phyloP scores from a whole-genome alignment of 441 rosid species.

The Eruca vesicaria region DNA sequence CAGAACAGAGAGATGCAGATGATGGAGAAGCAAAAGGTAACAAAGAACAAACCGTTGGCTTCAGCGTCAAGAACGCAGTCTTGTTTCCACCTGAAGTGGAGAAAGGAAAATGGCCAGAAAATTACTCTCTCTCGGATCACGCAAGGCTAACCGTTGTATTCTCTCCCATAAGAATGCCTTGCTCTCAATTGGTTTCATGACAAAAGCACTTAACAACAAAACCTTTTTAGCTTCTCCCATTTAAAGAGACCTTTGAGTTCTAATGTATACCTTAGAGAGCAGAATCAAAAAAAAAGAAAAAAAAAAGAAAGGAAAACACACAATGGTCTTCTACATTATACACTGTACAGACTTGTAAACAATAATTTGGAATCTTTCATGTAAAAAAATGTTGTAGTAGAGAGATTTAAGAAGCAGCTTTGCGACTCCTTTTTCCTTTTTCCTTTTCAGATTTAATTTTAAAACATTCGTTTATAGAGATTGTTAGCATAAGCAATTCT shows the following conservation, averaged over 20 bases:
- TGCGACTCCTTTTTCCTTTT: neutral
- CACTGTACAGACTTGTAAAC: slow-evolving; percentile 18
- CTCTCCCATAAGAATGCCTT: slow-evolving; percentile 88
- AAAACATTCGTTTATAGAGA: neutral
- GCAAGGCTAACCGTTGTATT: slow-evolving; percentile 90
- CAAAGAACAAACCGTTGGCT: slow-evolving; percentile 67
- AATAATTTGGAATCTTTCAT: slow-evolving; percentile 12
- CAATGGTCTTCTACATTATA: slow-evolving; percentile 4
- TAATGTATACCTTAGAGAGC: slow-evolving; percentile 12
- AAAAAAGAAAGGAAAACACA: neutral
- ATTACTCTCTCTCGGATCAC: slow-evolving; percentile 87
- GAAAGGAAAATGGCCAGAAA: slow-evolving; percentile 90
- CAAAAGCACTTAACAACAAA: slow-evolving; percentile 14
- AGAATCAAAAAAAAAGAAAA: slow-evolving; percentile 9
- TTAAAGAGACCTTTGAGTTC: slow-evolving; percentile 11
- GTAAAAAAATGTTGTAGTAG: slow-evolving; percentile 26
- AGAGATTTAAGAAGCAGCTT: slow-evolving; percentile 23
- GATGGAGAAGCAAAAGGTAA: slow-evolving; percentile 34
- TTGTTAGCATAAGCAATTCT: slow-evolving; percentile 4
- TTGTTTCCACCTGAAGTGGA: slow-evolving; percentile 93
- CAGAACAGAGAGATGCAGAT: slow-evolving; percentile 42
- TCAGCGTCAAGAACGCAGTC: slow-evolving; percentile 92
- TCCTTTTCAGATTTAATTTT: neutral
- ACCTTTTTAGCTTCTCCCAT: slow-evolving; percentile 8
- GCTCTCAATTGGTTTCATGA: slow-evolving; percentile 50